Evolutionary conservation across 345 rosid species (phyloP), one percentile per base, ranked within the genome.

Genomic region (Syzygium jambos): DNA sequence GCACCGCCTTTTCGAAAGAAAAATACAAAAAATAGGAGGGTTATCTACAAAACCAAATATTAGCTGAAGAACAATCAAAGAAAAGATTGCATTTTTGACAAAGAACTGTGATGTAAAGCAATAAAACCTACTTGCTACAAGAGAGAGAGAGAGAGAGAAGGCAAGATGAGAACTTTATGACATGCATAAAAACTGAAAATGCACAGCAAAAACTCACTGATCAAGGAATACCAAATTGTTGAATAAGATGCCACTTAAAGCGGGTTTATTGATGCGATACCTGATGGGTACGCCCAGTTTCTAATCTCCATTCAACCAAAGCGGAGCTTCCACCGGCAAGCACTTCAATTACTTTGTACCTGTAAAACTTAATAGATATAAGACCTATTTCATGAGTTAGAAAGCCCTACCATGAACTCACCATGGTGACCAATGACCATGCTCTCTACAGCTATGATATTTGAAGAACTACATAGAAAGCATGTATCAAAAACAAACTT

Each of bases 281-380:
- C 98, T 98, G 99, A 90, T 98, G 99, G 16, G 99, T 98, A 61
- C 99, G 99, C 34, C 99, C 99, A 22, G 98, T 98, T 93, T 96
- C 99, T 46, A 98, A 88, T 89, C 98, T 95, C 99, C 99, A 98
- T 77, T 96, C 97, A n/a, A 96, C 99, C 89, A 98, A 88, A 59
- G 98, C 96, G 12, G 94, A 94, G 87, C 93, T 96, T 77, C 99
- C 98, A 78, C 91, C 94, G 73, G 95, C 99, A 3, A 96, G 92
- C 78, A 92, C 89, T 93, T 98, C 98, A 65, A 95, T 91, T 89
- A 96, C 96, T 90, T 95, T 95, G 87, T 94, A 96, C 95, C 99
- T 98, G 92, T 80, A 86, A 89, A 88, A 87, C 41, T 52, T 89
- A 61, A 38, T 83, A 87, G 22, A 22, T 46, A 63, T 49, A 63